phyloP scores from a whole-genome alignment of 83 land plant genomes.

The Thuja plicata region DNA sequence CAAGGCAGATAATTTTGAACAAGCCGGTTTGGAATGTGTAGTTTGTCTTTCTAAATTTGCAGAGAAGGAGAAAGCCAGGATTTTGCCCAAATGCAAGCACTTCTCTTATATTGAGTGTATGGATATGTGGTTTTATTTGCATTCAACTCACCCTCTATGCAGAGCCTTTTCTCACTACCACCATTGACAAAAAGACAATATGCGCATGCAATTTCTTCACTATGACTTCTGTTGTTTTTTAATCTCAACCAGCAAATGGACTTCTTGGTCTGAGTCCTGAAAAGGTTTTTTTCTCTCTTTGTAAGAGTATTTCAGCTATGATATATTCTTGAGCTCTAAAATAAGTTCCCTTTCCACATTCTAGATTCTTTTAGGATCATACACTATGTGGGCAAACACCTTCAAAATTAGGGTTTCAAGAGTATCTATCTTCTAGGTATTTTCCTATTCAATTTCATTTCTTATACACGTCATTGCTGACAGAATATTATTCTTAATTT shows the following conservation, averaged over 20 bases:
- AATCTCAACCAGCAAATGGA: slow-evolving; percentile 51
- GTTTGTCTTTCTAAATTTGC: slow-evolving; percentile 50
- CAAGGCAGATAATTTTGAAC: not conserved
- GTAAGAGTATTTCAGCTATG: slow-evolving; percentile 78
- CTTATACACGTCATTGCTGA: no score
- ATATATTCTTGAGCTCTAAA: slow-evolving; percentile 66
- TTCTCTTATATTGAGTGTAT: slow-evolving; percentile 60
- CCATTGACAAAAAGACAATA: no score
- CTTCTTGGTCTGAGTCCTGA: slow-evolving; percentile 50
- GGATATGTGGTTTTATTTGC: slow-evolving; percentile 58
- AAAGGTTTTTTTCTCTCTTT: slow-evolving; percentile 48
- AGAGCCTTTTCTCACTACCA: no score
- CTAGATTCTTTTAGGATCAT: slow-evolving; percentile 81
- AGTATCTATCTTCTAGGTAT: no score
- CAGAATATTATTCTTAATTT: no score
- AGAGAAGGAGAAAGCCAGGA: slow-evolving; percentile 26
- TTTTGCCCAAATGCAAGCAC: slow-evolving; percentile 60
- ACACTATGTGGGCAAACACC: slow-evolving; percentile 87
- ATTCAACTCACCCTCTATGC: slow-evolving; percentile 43
- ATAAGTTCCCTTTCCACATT: slow-evolving; percentile 83
- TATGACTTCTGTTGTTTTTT: slow-evolving; percentile 68
- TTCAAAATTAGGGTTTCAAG: no score
- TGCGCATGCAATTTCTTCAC: no score
- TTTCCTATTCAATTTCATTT: no score
- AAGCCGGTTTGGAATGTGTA: slow-evolving; percentile 25